These are phyloP conservation scores for Neofusicoccum ribis DNA, from an alignment of 2,329 filamentous ascomycete species.

Conservation along the genomic window DNA sequence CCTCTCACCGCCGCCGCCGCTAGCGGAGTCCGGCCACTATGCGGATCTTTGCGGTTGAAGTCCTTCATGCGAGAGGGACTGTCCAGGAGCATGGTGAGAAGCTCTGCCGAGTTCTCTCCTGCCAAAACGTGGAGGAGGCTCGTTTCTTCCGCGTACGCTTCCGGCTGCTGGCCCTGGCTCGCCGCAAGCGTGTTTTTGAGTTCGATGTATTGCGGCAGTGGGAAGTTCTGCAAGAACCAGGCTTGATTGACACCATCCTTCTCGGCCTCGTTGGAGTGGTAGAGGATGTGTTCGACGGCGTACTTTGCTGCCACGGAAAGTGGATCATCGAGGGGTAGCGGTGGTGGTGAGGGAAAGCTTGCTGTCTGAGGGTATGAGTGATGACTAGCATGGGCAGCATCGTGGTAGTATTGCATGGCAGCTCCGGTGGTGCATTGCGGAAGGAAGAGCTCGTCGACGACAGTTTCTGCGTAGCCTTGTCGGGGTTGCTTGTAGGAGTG, in stretches of 20 bases:
- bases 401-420: not conserved
- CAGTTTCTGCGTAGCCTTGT: not conserved
- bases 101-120: not conserved
- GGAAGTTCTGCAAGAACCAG: not conserved
- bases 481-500: not conserved
- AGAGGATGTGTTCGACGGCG: conserved; percentile 1
- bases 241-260: not conserved
- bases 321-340: not conserved
- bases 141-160: not conserved
- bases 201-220: not conserved
- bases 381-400: not conserved
- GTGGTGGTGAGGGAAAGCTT: not conserved
- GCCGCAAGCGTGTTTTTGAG: not conserved
- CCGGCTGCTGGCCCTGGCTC: not conserved
- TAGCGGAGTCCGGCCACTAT: not conserved
- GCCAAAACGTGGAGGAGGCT: not conserved
- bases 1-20: not conserved
- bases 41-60: not conserved
- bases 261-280: conserved; percentile 1
- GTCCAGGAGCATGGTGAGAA: not conserved
- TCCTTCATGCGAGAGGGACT: not conserved
- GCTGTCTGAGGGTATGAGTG: not conserved
- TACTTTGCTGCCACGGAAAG: not conserved
- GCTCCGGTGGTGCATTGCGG: not conserved
- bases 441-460: not conserved